Conservation (phyloP, 2,329 filamentous ascomycete genomes). For the Aspergillus novofumigatus region DNA sequence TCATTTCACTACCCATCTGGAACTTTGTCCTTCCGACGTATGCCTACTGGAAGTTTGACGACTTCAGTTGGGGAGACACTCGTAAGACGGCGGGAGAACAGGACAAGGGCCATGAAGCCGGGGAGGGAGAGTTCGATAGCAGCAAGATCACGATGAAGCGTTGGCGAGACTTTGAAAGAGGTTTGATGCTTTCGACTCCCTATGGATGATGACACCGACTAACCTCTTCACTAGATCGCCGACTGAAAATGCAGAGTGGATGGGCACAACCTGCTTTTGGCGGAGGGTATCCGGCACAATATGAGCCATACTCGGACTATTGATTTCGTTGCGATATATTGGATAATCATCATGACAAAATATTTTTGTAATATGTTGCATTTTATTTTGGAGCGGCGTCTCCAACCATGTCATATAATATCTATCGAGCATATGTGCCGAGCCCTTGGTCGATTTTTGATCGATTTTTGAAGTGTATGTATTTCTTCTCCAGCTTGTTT, state of each 20-base stretch:
- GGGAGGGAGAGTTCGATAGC: conserved; percentile 94
- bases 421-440: neutral
- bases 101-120: conserved; percentile 76
- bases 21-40: conserved; percentile 94
- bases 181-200: conserved; percentile 35
- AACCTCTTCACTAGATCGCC: conserved; percentile 31
- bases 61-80: conserved; percentile 99
- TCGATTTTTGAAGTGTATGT: neutral
- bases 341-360: neutral
- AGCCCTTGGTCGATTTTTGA: neutral
- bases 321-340: conserved; percentile 9
- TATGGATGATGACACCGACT: neutral
- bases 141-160: conserved; percentile 99
- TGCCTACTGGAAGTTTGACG: conserved; percentile 99
- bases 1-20: conserved; percentile 90
- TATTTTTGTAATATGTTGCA: neutral
- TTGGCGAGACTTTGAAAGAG: conserved; percentile 93
- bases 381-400: neutral
- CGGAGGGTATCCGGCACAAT: conserved; percentile 27
- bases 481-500: neutral
- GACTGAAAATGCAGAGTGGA: conserved; percentile 24
- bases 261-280: conserved; percentile 10
- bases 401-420: neutral
- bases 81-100: conserved; percentile 90
- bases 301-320: conserved; percentile 38